Conservation (phyloP, 2,329 filamentous ascomycete genomes). For the Curvularia verruculosa region DNA sequence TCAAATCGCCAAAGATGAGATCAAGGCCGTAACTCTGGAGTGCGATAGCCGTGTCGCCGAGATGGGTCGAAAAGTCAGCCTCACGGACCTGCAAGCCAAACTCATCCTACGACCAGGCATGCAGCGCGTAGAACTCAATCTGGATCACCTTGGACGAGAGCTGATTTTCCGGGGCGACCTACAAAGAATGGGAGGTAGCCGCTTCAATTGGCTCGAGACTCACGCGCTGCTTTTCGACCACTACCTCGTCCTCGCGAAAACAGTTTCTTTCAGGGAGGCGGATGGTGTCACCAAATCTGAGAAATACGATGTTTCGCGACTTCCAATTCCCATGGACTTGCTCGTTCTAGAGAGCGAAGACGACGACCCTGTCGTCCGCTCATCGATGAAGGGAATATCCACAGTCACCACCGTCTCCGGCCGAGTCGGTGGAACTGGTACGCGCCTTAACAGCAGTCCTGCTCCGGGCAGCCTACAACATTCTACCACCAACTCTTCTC, state of each 20-base stretch:
- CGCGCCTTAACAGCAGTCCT: constrained; percentile 53
- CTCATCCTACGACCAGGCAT: constrained; percentile 86
- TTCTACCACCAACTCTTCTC: constrained; percentile 69
- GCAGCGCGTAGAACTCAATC: constrained; percentile 81
- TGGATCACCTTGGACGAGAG: constrained; percentile 91
- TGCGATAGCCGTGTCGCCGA: constrained; percentile 93
- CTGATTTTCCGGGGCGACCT: constrained; percentile 88
- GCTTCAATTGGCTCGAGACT: constrained; percentile 92
- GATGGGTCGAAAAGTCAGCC: constrained; percentile 85
- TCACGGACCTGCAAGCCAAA: constrained; percentile 83
- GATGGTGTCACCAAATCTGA: constrained; percentile 76
- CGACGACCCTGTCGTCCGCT: constrained; percentile 88
- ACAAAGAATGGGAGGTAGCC: constrained; percentile 83
- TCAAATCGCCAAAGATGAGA: constrained; percentile 84
- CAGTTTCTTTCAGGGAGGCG: constrained; percentile 69
- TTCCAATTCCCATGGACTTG: constrained; percentile 96
- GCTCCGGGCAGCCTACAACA: constrained; percentile 66
- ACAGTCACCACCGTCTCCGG: constrained; percentile 60
- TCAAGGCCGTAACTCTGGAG: constrained; percentile 85
- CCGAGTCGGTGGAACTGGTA: constrained; percentile 57
- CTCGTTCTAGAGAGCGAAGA: constrained; percentile 90
- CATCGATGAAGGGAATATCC: constrained; percentile 70
- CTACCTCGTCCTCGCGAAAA: constrained; percentile 91
- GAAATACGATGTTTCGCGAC: constrained; percentile 88
- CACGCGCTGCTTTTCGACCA: constrained; percentile 95